These are phyloP conservation scores for Juglanconis oblonga DNA, from an alignment of 2,329 filamentous ascomycete species.

Conservation along the genomic window DNA sequence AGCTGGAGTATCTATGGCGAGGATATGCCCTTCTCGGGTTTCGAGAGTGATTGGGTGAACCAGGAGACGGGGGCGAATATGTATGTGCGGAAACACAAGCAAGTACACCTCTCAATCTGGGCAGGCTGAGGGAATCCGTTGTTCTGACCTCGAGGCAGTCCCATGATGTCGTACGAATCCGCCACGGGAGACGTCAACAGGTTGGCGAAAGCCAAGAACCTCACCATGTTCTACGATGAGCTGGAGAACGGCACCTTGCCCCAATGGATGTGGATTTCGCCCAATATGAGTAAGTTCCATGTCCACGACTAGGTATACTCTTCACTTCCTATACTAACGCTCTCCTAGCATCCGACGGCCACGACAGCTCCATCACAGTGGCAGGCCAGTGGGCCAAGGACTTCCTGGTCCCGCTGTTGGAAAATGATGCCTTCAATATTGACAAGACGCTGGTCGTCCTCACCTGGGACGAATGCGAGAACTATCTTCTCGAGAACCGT, in stretches of 20 bases:
- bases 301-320: not conserved
- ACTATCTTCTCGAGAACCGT: conserved; percentile 22
- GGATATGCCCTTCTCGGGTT: conserved; percentile 48
- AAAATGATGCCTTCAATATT: conserved; percentile 33
- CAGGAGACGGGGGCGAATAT: conserved; percentile 52
- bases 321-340: not conserved
- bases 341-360: conserved; percentile 24
- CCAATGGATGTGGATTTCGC: conserved; percentile 41
- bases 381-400: conserved; percentile 26
- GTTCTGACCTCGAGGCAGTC: conserved; percentile 18
- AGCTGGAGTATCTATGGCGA: conserved; percentile 54
- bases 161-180: conserved; percentile 30
- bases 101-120: conserved; percentile 20
- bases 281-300: conserved; percentile 37
- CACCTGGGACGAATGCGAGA: conserved; percentile 29
- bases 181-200: conserved; percentile 26
- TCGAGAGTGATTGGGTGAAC: conserved; percentile 49
- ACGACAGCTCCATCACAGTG: conserved; percentile 27
- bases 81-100: conserved; percentile 67
- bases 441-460: conserved; percentile 28
- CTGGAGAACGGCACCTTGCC: conserved; percentile 25
- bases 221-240: conserved; percentile 29
- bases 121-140: not conserved
- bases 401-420: conserved; percentile 27
- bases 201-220: conserved; percentile 30